Evolutionary conservation across 768 basidiomycete species (phyloP), one percentile per base, ranked within the genome.

Genomic region (Suillus plorans): DNA sequence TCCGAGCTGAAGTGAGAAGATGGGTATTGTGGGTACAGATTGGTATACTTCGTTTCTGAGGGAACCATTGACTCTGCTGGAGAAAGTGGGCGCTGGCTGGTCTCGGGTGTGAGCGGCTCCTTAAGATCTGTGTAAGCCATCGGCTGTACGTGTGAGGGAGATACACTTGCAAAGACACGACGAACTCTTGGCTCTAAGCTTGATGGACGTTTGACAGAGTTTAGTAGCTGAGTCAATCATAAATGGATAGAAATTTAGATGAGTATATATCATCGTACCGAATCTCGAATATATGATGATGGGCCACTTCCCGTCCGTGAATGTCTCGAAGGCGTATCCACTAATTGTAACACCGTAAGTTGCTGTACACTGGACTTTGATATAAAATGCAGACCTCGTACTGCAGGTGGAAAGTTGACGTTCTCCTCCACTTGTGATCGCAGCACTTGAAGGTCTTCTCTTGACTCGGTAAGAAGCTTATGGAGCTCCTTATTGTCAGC

Each of bases 401-500:
- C 80, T 53, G 78, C 77, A 41, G 78, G 78, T 20, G 76, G 77
- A 62, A 80, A 80, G 12, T 86, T 86, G 34, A 86, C 80, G 39
- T 87, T 84, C 71, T 95, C 92, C 63, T 90, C 93, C 1, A 89
- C 76, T 74, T 96, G 93, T 68, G 88, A 88, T 61, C 89, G 88
- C 52, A 94, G 72, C 1, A 78, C 73, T 63, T 88, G 85, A 5
- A 89, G 73, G 66, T 95, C 92, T 71, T 96, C 94, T 34, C 93
- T 84, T 1, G 91, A 83, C 59, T 94, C 91, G 2, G 84, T 76
- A 8, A 98, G 80, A 10, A 95, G 76, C 56, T 83, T 84, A 64
- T 91, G 89, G 57, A 97, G 77, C 71, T 97, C 93, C 8, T 85
- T 82, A 64, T 92, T 94, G 70, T 94, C 93, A 22, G 86, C 87